Conservation (phyloP, 257 asterid species). For the Primulina eburnea region DNA sequence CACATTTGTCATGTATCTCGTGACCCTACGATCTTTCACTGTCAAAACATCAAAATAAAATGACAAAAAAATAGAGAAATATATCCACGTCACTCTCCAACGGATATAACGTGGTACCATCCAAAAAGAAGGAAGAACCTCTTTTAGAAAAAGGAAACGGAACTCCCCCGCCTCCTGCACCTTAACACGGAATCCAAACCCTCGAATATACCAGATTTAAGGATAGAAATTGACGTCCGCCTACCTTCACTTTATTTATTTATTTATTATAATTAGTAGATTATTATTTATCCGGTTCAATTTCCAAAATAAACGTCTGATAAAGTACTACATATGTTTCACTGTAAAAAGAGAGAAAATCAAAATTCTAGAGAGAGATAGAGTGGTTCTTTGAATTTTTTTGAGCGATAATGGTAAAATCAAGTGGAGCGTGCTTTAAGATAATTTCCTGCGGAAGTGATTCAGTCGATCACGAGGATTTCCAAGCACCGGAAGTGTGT, state of each 20-base stretch:
- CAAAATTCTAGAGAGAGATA: constrained; percentile 17
- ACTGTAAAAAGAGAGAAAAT: constrained; percentile 27
- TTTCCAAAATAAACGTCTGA: constrained; percentile 36
- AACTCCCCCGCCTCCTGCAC: constrained; percentile 7
- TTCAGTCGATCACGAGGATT: constrained; percentile 59
- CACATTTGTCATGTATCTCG: neutral
- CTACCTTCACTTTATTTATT: constrained; percentile 28
- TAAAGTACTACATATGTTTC: constrained; percentile 23
- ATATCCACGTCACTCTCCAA: constrained; percentile 18
- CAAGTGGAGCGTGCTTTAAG: constrained; percentile 74
- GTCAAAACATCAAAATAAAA: neutral
- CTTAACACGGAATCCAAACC: constrained; percentile 44
- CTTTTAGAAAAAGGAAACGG: constrained; percentile 15
- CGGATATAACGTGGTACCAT: constrained; percentile 19
- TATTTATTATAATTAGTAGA: neutral
- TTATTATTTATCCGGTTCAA: constrained; percentile 32
- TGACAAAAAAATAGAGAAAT: neutral
- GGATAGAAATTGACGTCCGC: constrained; percentile 52
- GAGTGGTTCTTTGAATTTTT: neutral
- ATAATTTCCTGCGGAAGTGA: constrained; percentile 69
- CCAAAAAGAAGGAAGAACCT: neutral
- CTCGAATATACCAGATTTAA: constrained; percentile 43
- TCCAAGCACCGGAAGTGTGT: constrained; percentile 51
- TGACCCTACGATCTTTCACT: neutral
- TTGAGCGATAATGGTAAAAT: constrained; percentile 56